Conservation (phyloP, 768 basidiomycete species). For the Lactarius evosmus region DNA sequence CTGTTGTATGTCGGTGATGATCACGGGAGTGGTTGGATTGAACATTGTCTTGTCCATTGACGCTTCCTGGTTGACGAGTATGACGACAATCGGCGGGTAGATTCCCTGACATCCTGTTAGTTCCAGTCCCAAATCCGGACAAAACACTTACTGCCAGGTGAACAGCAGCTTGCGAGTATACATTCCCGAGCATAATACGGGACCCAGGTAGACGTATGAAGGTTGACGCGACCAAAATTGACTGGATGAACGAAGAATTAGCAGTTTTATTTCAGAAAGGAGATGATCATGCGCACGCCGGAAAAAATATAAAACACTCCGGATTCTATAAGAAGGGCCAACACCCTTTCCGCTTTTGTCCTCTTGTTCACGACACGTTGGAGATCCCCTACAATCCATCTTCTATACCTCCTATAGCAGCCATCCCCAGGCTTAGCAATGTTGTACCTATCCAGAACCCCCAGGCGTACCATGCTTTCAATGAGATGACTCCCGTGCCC, state of each 20-base stretch:
- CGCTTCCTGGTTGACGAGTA: not conserved
- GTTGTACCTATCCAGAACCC: not conserved
- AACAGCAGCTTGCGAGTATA: not conserved
- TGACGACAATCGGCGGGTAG: not conserved
- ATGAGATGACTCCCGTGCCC: not conserved
- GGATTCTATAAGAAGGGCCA: not conserved
- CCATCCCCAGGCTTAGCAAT: not conserved
- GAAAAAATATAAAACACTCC: conserved; percentile 2
- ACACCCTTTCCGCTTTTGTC: not conserved
- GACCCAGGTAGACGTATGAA: not conserved
- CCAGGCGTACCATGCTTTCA: conserved; percentile 2
- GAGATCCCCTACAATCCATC: not conserved
- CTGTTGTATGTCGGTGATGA: not conserved
- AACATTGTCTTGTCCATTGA: conserved; percentile 1
- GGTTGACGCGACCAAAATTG: not conserved
- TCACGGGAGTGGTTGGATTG: not conserved
- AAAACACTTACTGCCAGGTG: not conserved
- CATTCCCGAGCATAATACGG: not conserved
- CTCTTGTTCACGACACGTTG: not conserved
- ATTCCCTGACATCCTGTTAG: not conserved
- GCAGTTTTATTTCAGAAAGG: too few species aligned
- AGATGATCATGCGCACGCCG: not conserved
- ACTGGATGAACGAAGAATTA: not conserved
- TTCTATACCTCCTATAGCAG: not conserved
- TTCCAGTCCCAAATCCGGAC: not conserved